Conservation (phyloP, 2,329 filamentous ascomycete species). For the Talaromyces sp. region DNA sequence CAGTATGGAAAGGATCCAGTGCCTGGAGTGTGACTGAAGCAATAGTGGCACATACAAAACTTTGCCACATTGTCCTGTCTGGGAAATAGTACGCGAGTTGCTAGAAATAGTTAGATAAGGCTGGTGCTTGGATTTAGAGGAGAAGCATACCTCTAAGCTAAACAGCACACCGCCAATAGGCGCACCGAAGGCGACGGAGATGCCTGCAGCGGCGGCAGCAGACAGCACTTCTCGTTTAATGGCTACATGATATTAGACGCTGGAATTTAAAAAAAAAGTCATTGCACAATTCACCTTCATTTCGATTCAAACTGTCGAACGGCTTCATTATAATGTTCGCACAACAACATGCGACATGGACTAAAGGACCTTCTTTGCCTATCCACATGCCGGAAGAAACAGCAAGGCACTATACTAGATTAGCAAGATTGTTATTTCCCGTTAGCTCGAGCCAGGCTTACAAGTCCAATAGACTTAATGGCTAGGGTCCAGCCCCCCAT, state of each 20-base stretch:
- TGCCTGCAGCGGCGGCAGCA: conserved; percentile 84
- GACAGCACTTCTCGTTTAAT: conserved; percentile 91
- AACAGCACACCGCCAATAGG: conserved; percentile 94
- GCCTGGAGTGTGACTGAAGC: conserved; percentile 89
- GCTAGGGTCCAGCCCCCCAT: conserved; percentile 82
- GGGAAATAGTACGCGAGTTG: conserved; percentile 97
- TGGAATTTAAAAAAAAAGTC: neutral
- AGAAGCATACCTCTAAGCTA: conserved; percentile 68
- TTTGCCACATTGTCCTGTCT: conserved; percentile 99
- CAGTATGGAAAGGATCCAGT: conserved; percentile 89
- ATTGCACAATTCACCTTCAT: conserved; percentile 62
- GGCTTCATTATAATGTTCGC: conserved; percentile 91
- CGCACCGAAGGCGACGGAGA: conserved; percentile 89
- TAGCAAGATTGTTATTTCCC: conserved; percentile 14
- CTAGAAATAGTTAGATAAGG: conserved; percentile 33
- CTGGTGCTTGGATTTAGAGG: neutral
- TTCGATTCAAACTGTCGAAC: conserved; percentile 73
- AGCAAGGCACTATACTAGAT: conserved; percentile 65
- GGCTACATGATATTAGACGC: conserved; percentile 49
- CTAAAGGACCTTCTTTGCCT: conserved; percentile 90
- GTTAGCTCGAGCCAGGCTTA: conserved; percentile 37
- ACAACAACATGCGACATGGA: conserved; percentile 95
- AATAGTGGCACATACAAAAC: conserved; percentile 99
- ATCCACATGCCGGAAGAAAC: conserved; percentile 95
- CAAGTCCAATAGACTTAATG: conserved; percentile 84